Base-by-base conservation (phyloP, 768 basidiomycete genomes). In the Amanita phalloides region DNA sequence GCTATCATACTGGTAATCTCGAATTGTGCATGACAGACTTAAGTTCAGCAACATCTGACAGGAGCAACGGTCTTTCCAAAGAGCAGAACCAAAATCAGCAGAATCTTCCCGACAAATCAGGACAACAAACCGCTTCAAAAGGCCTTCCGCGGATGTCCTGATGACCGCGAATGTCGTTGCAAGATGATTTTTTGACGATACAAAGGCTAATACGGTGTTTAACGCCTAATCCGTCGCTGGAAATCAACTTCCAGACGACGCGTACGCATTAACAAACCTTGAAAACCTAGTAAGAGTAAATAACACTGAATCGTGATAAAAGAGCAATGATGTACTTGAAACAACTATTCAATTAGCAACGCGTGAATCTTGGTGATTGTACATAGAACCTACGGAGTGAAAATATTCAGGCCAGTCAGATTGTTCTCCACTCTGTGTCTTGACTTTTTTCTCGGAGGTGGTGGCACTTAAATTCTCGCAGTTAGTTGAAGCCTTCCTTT, bases 161-260 rank as follows among this genome's bases (percentile, higher is more conserved):
- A 93, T 73, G 3, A 80, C 76, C 5, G 81, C 71, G 59, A 92
- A 94, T 0, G 88, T 92, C 6, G 79, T 82, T 6, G 89, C 86
- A 32, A 94, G 64, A 56, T 87, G 79, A 56, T 88, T 86, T 55
- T 88, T 75, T 0, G 88, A 82, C 2, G 88, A 86, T 36, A 90
- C 76, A 60, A 95, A 95, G 0, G 86, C 90, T 37, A 93, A 75
- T 3, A 95, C 88, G 11, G 90, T 90, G 58, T 93, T 94, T 44
- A 94, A 69, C 8, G 90, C 88, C 88, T 50, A 52, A 14, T 33
- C 17, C 43, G 20, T 37, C 37, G 48, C 4, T 53, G 2, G n/a
- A 42, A 49, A 53, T 20, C 25, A 28, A 21, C 7, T 23, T 41
- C 36, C 30, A 21, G 5, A 51, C 11, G 33, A 46, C 7, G n/a